Percentiles rank a stretch among this genome's conserved stretches.
phyloP scores from a whole-genome alignment of 352 stramenopile species.

The Plasmopara muralis region DNA sequence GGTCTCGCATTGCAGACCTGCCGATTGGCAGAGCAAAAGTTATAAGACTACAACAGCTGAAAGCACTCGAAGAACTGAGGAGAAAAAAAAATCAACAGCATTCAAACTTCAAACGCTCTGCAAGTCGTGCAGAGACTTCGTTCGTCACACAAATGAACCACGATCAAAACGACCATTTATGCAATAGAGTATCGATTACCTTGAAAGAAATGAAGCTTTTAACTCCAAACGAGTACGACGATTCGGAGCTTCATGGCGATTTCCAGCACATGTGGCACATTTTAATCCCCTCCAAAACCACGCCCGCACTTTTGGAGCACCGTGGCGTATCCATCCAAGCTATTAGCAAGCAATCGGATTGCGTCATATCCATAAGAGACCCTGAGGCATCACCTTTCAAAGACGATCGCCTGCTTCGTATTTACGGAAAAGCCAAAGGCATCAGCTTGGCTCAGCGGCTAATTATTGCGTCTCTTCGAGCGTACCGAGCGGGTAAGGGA shows the following conservation, averaged over 20 bases:
- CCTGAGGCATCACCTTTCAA: slow-evolving; percentile 35
- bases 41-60: slow-evolving; percentile 14
- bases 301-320: slow-evolving; percentile 43
- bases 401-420: slow-evolving; percentile 46
- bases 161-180: not conserved
- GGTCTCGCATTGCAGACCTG: slow-evolving; percentile 8
- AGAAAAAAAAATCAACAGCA: slow-evolving; percentile 3
- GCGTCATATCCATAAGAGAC: slow-evolving; percentile 50
- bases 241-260: slow-evolving; percentile 44
- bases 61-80: slow-evolving; percentile 12
- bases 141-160: not conserved
- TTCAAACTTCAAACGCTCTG: slow-evolving; percentile 4
- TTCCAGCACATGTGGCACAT: slow-evolving; percentile 56
- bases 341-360: slow-evolving; percentile 39
- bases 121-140: slow-evolving; percentile 3
- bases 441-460: slow-evolving; percentile 60
- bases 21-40: slow-evolving; percentile 4
- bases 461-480: slow-evolving; percentile 49
- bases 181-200: not conserved
- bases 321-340: slow-evolving; percentile 42
- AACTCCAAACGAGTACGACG: slow-evolving; percentile 45
- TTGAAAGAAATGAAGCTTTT: slow-evolving; percentile 20
- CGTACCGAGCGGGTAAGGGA: slow-evolving; percentile 30
- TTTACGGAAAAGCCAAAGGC: slow-evolving; percentile 48
- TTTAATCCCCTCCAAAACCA: slow-evolving; percentile 48